Conservation (phyloP, 441 rosid species). For the Populus hybrid region DNA sequence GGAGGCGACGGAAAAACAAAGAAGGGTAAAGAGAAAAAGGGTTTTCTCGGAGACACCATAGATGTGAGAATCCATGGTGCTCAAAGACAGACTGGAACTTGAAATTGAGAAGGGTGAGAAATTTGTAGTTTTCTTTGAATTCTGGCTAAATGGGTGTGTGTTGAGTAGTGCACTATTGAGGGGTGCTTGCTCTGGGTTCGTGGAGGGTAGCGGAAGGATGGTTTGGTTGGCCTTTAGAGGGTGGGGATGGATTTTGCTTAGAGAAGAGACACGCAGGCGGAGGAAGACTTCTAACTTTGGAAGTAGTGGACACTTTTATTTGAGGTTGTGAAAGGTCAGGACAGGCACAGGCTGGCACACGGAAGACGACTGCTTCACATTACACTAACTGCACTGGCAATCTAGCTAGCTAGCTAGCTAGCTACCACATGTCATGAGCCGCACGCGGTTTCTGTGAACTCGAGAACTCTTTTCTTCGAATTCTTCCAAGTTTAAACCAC, state of each 20-base stretch:
- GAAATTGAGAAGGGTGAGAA: neutral
- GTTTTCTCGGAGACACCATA: constrained; percentile 37
- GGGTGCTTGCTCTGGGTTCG: too few relatives aligned
- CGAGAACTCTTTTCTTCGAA: neutral
- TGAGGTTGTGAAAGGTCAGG: neutral
- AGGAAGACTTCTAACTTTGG: neutral
- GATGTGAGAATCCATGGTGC: constrained; percentile 57
- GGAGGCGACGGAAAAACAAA: constrained; percentile 12
- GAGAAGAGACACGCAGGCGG: constrained; percentile 6
- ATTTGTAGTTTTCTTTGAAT: neutral
- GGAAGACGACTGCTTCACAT: constrained; percentile 3
- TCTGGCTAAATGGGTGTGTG: neutral
- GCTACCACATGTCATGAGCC: neutral
- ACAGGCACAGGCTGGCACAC: constrained; percentile 73
- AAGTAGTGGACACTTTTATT: neutral
- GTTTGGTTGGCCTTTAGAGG: neutral
- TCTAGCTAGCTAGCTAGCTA: neutral
- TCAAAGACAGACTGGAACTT: constrained; percentile 9
- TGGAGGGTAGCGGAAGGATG: neutral
- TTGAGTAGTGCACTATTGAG: too few relatives aligned
- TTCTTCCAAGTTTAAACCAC: too few relatives aligned
- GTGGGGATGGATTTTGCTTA: constrained; percentile 4
- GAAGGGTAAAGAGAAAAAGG: constrained; percentile 6
- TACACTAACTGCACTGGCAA: neutral
- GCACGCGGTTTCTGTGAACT: neutral